Percentiles rank a stretch among this genome's conserved stretches.
phyloP scores from a whole-genome alignment of 1,139 yeast species.

The Protomyces inundatus region DNA sequence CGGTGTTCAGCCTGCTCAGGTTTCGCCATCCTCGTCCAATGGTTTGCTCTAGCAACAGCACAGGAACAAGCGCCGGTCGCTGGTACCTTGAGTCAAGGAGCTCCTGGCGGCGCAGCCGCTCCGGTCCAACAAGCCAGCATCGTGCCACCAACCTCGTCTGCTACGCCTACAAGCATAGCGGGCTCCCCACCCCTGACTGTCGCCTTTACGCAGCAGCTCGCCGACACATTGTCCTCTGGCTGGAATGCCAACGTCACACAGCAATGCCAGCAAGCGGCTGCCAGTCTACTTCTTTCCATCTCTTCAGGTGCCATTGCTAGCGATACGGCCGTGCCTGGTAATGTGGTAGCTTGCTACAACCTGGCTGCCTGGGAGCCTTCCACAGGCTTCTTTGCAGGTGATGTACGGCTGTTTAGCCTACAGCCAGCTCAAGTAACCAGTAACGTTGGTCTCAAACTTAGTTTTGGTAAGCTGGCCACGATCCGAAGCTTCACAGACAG shows the following conservation, averaged over 20 bases:
- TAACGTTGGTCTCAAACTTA: neutral
- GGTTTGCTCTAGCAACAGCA: too few relatives aligned
- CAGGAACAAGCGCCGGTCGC: too few relatives aligned
- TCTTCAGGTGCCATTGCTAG: neutral
- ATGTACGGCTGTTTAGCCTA: conserved; percentile 5
- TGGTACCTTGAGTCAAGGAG: too few relatives aligned
- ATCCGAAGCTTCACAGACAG: neutral
- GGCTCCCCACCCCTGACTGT: neutral
- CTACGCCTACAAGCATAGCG: too few relatives aligned
- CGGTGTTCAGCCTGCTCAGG: too few relatives aligned
- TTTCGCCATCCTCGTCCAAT: too few relatives aligned
- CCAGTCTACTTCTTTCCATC: neutral
- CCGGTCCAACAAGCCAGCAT: too few relatives aligned
- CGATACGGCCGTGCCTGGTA: conserved; percentile 1
- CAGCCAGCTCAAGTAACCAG: neutral
- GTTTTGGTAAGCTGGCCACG: neutral
- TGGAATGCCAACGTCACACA: neutral
- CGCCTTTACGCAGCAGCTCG: neutral
- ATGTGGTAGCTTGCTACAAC: conserved; percentile 14
- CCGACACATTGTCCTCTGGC: neutral
- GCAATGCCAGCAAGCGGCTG: neutral
- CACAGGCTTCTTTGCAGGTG: conserved; percentile 17
- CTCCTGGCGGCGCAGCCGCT: too few relatives aligned
- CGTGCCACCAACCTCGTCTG: too few relatives aligned
- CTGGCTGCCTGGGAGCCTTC: conserved; percentile 3